A percentile compares a stretch with the other conserved stretches of the same genome.
Conservation (phyloP, 2,329 filamentous ascomycete genomes). For the Trichophyton schoenleinii region DNA sequence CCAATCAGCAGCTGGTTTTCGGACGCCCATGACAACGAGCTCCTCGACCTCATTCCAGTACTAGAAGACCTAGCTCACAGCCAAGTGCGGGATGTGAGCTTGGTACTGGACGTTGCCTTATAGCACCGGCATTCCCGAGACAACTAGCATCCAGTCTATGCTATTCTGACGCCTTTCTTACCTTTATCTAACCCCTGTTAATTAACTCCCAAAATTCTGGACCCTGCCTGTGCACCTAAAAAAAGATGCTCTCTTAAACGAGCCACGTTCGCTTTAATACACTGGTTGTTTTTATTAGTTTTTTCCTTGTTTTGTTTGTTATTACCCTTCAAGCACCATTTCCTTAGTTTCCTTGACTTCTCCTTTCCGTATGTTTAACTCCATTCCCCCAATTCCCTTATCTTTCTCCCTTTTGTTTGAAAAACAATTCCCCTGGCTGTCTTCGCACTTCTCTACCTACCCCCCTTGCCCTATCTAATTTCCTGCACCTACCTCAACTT, state of each 20-base stretch:
- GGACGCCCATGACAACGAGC: constrained; percentile 96
- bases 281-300: constrained; percentile 14
- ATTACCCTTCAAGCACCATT: neutral
- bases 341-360: neutral
- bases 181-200: neutral
- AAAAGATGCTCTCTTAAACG: constrained; percentile 2
- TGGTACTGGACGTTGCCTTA: constrained; percentile 81
- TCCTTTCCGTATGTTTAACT: neutral
- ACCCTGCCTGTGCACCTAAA: neutral
- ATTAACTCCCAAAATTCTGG: neutral
- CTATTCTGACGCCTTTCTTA: neutral
- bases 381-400: neutral
- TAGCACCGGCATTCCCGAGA: constrained; percentile 27
- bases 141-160: neutral
- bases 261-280: constrained; percentile 9
- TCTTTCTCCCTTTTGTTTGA: neutral
- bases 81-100: constrained; percentile 87
- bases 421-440: neutral
- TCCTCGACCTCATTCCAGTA: constrained; percentile 92
- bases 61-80: constrained; percentile 87
- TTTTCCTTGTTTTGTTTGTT: constrained; percentile 17
- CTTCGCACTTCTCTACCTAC: neutral
- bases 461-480: too few relatives aligned
- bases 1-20: constrained; percentile 99
- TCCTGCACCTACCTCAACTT: neutral